Percentiles rank a stretch among this genome's conserved stretches.
Conservation (phyloP, 257 asterid genomes). For the Solanum tarijense region DNA sequence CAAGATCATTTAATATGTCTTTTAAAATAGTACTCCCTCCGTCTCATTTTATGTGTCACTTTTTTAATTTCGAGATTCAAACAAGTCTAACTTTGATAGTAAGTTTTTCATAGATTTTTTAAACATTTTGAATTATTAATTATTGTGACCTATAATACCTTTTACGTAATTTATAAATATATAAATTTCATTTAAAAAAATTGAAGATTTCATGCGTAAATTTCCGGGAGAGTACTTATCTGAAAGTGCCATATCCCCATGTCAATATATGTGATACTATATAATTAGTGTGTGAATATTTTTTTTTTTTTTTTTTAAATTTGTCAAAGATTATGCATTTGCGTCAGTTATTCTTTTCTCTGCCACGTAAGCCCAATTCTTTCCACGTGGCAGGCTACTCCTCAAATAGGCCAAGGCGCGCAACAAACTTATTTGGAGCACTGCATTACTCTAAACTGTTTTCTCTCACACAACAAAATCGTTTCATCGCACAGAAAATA, state of each 20-base stretch:
- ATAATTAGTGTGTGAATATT: neutral
- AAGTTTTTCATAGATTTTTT: too few species aligned
- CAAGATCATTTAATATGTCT: neutral
- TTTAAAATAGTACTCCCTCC: neutral
- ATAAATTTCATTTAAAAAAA: too few species aligned
- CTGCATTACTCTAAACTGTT: neutral
- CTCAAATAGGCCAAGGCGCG: neutral
- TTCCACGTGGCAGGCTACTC: neutral
- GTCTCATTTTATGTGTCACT: too few species aligned
- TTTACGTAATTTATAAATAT: too few species aligned
- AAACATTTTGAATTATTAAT: too few species aligned
- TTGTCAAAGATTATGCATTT: neutral
- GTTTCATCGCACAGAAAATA: neutral
- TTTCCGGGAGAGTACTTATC: too few species aligned
- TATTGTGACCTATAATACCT: too few species aligned
- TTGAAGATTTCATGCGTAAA: too few species aligned
- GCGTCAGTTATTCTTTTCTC: neutral
- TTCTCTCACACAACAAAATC: neutral
- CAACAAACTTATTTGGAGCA: neutral
- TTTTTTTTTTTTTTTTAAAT: neutral
- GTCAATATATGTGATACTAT: too few species aligned
- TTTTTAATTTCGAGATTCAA: too few species aligned
- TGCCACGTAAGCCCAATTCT: neutral
- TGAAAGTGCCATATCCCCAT: too few species aligned
- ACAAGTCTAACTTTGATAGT: too few species aligned